These are phyloP conservation scores for Triticum timopheevii DNA, from an alignment of 176 grass and related monocot species.

Conservation along the genomic window DNA sequence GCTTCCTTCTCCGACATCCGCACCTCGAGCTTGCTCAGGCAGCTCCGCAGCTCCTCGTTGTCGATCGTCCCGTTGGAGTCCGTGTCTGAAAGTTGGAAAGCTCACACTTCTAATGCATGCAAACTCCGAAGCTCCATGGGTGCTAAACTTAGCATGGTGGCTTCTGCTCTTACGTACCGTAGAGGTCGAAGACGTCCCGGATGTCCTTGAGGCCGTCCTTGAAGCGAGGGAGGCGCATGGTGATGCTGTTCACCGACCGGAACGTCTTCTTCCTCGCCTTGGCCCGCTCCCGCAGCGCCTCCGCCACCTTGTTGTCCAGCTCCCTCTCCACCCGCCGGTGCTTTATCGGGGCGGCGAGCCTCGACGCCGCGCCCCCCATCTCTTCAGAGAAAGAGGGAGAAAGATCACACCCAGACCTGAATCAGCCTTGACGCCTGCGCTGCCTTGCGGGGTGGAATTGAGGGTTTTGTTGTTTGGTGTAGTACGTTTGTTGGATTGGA, in stretches of 20 bases:
- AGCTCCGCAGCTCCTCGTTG: slow-evolving; percentile 49
- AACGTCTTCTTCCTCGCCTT: slow-evolving; percentile 39
- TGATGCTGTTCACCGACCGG: slow-evolving; percentile 77
- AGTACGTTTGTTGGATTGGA: too few species aligned
- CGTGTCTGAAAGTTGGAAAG: slow-evolving; percentile 37
- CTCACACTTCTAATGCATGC: not conserved
- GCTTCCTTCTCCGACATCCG: slow-evolving; percentile 45
- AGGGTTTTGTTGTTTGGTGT: not conserved
- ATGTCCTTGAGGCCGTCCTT: slow-evolving; percentile 62
- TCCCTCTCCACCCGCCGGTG: slow-evolving; percentile 35
- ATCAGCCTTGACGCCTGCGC: not conserved
- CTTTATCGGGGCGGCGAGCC: slow-evolving; percentile 25
- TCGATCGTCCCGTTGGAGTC: slow-evolving; percentile 67
- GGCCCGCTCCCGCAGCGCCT: slow-evolving; percentile 54
- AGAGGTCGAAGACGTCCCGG: slow-evolving; percentile 62
- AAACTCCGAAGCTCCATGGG: not conserved
- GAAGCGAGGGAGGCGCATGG: slow-evolving; percentile 70
- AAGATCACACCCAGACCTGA: not conserved
- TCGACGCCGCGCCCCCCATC: slow-evolving; percentile 26
- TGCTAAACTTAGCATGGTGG: not conserved
- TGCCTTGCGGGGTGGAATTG: not conserved
- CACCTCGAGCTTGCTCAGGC: slow-evolving; percentile 45
- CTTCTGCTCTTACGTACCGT: slow-evolving; percentile 31
- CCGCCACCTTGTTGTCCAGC: slow-evolving; percentile 56
- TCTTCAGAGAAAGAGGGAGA: not conserved